These are phyloP conservation scores for Cadophora luteo-olivacea DNA, from an alignment of 2,329 filamentous ascomycete species.

Conservation along the genomic window DNA sequence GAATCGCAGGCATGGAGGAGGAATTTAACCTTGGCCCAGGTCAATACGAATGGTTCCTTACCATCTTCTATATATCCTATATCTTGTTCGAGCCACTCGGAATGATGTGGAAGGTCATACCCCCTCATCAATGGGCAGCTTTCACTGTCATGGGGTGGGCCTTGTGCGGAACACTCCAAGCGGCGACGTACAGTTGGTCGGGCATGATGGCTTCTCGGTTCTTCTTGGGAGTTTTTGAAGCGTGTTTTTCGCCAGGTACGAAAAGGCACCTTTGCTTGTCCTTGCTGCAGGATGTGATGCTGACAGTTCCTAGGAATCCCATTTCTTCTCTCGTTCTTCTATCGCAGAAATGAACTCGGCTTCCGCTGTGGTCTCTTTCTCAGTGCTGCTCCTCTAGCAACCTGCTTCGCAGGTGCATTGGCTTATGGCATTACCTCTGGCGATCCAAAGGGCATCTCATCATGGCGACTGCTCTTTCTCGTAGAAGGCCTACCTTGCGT, in stretches of 20 bases:
- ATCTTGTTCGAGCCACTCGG: slow-evolving; percentile 50
- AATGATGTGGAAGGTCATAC: slow-evolving; percentile 48
- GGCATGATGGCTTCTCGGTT: slow-evolving; percentile 47
- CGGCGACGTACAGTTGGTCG: slow-evolving; percentile 42
- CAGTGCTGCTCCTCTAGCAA: slow-evolving; percentile 68
- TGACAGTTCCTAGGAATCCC: slow-evolving; percentile 51
- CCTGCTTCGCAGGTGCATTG: slow-evolving; percentile 71
- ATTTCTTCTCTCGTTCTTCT: slow-evolving; percentile 55
- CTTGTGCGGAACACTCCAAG: slow-evolving; percentile 53
- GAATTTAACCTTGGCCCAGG: slow-evolving; percentile 54
- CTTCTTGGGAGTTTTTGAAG: slow-evolving; percentile 49
- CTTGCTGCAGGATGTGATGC: slow-evolving; percentile 45
- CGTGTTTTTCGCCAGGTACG: slow-evolving; percentile 45
- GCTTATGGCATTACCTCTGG: slow-evolving; percentile 73
- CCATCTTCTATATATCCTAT: slow-evolving; percentile 49
- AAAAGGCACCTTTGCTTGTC: not conserved
- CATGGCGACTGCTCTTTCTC: slow-evolving; percentile 69
- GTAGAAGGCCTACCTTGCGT: slow-evolving; percentile 69
- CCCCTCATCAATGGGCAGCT: slow-evolving; percentile 48
- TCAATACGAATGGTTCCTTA: slow-evolving; percentile 50
- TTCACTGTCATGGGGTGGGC: slow-evolving; percentile 47
- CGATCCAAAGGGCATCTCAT: slow-evolving; percentile 53
- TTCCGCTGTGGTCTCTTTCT: slow-evolving; percentile 75
- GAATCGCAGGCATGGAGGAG: slow-evolving; percentile 58
- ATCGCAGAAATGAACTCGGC: slow-evolving; percentile 65